These are phyloP conservation scores for Sungouiozyma ichnusensis DNA, from an alignment of 805 yeast species.

Conservation along the genomic window DNA sequence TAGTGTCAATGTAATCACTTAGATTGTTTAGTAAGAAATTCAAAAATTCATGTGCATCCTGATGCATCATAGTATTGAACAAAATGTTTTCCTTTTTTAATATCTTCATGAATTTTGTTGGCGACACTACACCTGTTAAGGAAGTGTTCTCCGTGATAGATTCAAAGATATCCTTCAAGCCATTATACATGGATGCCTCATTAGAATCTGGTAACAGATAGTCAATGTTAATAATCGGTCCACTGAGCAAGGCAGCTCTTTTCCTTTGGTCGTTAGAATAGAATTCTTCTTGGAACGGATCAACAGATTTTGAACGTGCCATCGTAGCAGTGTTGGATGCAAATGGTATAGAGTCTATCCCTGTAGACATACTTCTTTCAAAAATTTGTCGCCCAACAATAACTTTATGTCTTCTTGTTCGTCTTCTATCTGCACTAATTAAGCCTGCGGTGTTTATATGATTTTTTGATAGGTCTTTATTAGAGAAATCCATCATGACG, in stretches of 20 bases:
- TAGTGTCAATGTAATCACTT: slow-evolving; percentile 32
- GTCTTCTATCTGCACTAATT: background rate
- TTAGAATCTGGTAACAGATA: slow-evolving; percentile 32
- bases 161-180: slow-evolving; percentile 79
- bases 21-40: slow-evolving; percentile 77
- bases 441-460: background rate
- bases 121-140: slow-evolving; percentile 76
- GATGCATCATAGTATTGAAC: slow-evolving; percentile 89
- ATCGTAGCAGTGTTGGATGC: background rate
- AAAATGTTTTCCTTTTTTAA: slow-evolving; percentile 74
- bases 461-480: background rate
- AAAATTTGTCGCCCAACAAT: background rate
- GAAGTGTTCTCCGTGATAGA: slow-evolving; percentile 61
- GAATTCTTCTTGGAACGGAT: background rate
- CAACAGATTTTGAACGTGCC: background rate
- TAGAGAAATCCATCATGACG: background rate
- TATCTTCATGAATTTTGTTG: slow-evolving; percentile 59
- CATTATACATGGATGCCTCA: slow-evolving; percentile 39
- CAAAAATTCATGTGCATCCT: slow-evolving; percentile 94
- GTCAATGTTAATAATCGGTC: slow-evolving; percentile 79
- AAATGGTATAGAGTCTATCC: background rate
- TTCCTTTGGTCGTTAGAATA: slow-evolving; percentile 57
- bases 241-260: slow-evolving; percentile 64
- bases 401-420: background rate
- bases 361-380: background rate